Base-by-base conservation (phyloP, 805 yeast genomes). In the Candida insectalens region DNA sequence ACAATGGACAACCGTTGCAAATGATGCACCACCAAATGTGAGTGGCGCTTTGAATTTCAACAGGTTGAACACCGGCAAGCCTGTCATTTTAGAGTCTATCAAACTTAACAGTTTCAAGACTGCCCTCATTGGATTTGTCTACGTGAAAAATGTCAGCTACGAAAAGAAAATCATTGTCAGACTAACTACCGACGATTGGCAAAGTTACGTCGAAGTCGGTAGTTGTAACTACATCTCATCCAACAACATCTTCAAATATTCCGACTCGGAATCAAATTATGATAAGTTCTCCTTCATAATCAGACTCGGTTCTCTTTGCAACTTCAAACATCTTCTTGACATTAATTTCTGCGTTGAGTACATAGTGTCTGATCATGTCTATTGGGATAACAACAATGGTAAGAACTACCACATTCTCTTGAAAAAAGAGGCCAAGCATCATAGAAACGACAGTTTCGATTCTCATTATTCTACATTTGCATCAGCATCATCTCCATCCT, bases 251-350 rank as follows among this genome's bases (percentile, higher is more conserved):
- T 57, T 63, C 68, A 46, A 65, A 44, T 59, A 59, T 42, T 51
- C 67, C 36, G 38, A 53, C 18, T 33, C 48, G 6, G 20, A 32
- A 14, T 41, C 34, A 4, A 37, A 36, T 21, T 63, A 51, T 35
- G 71, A 65, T 41, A 60, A 58, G 41, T 65, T 76, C 51, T 62
- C 64, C 32, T 73, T 76, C 46, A 62, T 62, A 32, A 62, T 75
- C 25, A 68, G 69, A 29, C 48, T 65, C 27, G 49, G 51, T 34
- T 44, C 59, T 38, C 33, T 56, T 37, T 40, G 53, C 46, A 25
- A 40, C 36, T 31, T 35, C 35, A 39, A 40, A 17, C 37, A 48
- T 21, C 19, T 28, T 3, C 34, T 67, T 36, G 48, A 57, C 16
- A 40, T 67, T 32, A 57, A 57, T 29, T 57, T 65, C 35, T 65